Conservation (phyloP, 2,329 filamentous ascomycete species). For the Ambrosiella xylebori region DNA sequence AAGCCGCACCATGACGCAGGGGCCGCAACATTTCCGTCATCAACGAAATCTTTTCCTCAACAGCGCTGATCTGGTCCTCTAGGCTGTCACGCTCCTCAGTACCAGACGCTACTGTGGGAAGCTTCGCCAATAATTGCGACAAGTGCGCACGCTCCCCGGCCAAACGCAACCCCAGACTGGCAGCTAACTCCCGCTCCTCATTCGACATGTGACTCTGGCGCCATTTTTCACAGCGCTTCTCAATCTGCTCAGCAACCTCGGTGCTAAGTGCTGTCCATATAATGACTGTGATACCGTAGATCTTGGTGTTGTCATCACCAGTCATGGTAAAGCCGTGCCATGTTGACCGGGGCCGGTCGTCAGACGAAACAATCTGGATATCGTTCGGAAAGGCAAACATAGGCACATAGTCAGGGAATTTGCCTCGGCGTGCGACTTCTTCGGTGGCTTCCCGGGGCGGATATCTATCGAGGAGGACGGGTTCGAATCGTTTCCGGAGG, state of each 20-base stretch:
- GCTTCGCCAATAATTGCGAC: constrained; percentile 67
- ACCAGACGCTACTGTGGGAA: constrained; percentile 66
- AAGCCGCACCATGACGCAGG: constrained; percentile 81
- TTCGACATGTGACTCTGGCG: constrained; percentile 75
- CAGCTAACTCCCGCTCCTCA: constrained; percentile 79
- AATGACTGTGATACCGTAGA: constrained; percentile 81
- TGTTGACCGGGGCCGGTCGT: constrained; percentile 83
- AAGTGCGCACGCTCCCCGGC: constrained; percentile 78
- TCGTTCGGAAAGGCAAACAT: constrained; percentile 99
- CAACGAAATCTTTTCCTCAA: constrained; percentile 90
- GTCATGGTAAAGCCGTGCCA: constrained; percentile 99
- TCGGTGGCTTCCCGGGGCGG: constrained; percentile 69
- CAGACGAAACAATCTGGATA: constrained; percentile 88
- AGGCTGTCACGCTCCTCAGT: constrained; percentile 65
- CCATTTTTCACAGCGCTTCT: constrained; percentile 69
- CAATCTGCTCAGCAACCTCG: constrained; percentile 66
- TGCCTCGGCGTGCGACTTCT: constrained; percentile 61
- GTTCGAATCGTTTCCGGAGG: constrained; percentile 82
- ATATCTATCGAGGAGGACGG: constrained; percentile 87
- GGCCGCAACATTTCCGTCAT: constrained; percentile 94
- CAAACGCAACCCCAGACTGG: constrained; percentile 74
- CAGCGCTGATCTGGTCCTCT: constrained; percentile 85
- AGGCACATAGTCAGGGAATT: constrained; percentile 91
- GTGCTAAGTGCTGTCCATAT: constrained; percentile 80
- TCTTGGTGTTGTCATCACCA: constrained; percentile 72